Evolutionary conservation across 2,329 filamentous ascomycete genomes (phyloP), one percentile per base, ranked within the genome.

Genomic region (Ophidiomyces ophidiicola): DNA sequence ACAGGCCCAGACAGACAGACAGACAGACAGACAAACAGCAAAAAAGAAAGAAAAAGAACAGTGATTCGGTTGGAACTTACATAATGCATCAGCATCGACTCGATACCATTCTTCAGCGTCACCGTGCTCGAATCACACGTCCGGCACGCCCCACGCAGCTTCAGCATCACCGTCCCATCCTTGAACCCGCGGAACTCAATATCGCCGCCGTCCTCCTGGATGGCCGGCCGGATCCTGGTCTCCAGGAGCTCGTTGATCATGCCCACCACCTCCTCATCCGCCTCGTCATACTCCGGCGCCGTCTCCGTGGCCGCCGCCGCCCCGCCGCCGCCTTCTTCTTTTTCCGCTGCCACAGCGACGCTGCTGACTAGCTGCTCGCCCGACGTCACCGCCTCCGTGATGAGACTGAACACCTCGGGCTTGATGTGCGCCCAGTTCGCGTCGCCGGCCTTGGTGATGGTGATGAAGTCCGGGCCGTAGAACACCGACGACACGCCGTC

Each of bases 171-270:
- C 46, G 80, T 74, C 0, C 90, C 90, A 50, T 85, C 73, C 49
- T 86, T 74, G 53, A 96, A 96, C 1, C 88, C 88, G 12, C 83
- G 71, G 59, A 88, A 92, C 60, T 98, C 90, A 54, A 98, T 96
- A 58, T 98, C 90, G 32, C 90, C 90, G 33, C 90, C 90, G 51
- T 98, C 90, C 59, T 96, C 90, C 60, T 96, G 90, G 46, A 98
- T 98, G 1, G 88, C 83, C 0, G 90, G 90, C 30, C 90, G 74
- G 54, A 98, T 94, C 46, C 90, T 73, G 18, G 90, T 98, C 63
- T 98, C 90, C 24, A 98, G 70, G 21, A 98, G 68, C 64, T 98
- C 90, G 67, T 96, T 94, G 64, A 98, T 96, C 90, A 96, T 96
- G 43, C 85, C 82, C 6, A 98, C 81, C 7, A 94, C 84, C 63